phyloP scores from a whole-genome alignment of 441 rosid species.

The Pelargonium cotyledonis region DNA sequence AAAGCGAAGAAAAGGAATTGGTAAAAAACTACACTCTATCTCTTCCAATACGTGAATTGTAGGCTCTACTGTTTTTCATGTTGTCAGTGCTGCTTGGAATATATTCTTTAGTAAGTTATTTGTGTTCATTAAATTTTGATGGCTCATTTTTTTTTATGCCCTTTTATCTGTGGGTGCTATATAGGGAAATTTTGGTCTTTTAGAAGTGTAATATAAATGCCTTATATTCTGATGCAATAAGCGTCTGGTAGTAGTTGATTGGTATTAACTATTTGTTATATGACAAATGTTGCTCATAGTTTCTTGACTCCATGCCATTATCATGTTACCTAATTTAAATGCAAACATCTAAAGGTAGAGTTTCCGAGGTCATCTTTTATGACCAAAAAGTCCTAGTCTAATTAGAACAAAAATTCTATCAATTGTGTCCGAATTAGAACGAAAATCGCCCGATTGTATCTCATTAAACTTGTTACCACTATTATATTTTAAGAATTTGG shows the following conservation, averaged over 20 bases:
- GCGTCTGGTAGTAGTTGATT: neutral
- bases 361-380: too few species aligned
- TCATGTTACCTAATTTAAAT: neutral
- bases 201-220: constrained; percentile 7
- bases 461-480: too few species aligned
- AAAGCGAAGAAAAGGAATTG: constrained; percentile 27
- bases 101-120: constrained; percentile 8
- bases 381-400: too few species aligned
- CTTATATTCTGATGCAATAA: neutral
- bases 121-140: constrained; percentile 4
- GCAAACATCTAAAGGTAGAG: neutral
- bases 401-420: too few species aligned
- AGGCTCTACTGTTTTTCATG: constrained; percentile 1
- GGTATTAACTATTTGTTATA: neutral
- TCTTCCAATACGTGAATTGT: constrained; percentile 33
- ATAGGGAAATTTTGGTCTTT: constrained; percentile 5
- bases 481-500: too few species aligned
- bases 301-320: neutral
- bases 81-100: constrained; percentile 4
- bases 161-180: neutral
- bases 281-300: too few species aligned
- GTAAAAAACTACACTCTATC: constrained; percentile 35
- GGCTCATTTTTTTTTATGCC: neutral
- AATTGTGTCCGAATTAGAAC: too few species aligned
- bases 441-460: too few species aligned